Conservation (phyloP, 1,284 basidiomycete species). For the Cryptococcus neoformans region DNA sequence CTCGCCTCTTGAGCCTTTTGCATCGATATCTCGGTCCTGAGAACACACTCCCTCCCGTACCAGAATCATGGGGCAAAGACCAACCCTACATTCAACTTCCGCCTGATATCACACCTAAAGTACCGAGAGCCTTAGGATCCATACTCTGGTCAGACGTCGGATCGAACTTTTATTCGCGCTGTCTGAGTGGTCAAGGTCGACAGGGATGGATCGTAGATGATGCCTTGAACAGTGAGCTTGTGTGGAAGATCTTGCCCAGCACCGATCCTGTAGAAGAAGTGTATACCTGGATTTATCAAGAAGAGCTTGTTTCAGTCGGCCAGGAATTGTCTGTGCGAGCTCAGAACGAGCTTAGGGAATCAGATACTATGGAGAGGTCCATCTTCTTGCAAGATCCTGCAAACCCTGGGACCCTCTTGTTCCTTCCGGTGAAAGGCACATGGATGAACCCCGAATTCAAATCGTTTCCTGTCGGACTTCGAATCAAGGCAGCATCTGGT, state of each 20-base stretch:
- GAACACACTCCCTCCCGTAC: neutral
- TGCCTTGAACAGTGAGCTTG: neutral
- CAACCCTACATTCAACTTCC: constrained; percentile 8
- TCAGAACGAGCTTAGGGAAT: constrained; percentile 1
- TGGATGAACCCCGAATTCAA: constrained; percentile 1
- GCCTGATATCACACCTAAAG: neutral
- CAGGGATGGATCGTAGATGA: constrained; percentile 15
- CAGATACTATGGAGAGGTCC: constrained; percentile 1
- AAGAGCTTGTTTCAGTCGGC: constrained; percentile 6
- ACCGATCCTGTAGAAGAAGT: neutral
- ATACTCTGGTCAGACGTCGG: constrained; percentile 40
- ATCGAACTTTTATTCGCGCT: constrained; percentile 26
- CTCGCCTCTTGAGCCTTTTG: constrained; percentile 29
- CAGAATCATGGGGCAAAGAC: constrained; percentile 1
- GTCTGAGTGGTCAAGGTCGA: constrained; percentile 10
- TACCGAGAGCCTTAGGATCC: constrained; percentile 20
- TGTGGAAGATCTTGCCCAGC: neutral
- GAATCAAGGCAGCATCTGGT: neutral
- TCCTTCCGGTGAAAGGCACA: constrained; percentile 8
- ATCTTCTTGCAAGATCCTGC: constrained; percentile 17
- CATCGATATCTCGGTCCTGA: constrained; percentile 17
- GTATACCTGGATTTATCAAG: constrained; percentile 15
- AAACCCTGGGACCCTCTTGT: constrained; percentile 13
- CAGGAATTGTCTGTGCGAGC: constrained; percentile 1
- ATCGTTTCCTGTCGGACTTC: constrained; percentile 13